A percentile compares a stretch with the other conserved stretches of the same genome.
phyloP scores from a whole-genome alignment of 768 basidiomycete species.

The Russula olivacea region DNA sequence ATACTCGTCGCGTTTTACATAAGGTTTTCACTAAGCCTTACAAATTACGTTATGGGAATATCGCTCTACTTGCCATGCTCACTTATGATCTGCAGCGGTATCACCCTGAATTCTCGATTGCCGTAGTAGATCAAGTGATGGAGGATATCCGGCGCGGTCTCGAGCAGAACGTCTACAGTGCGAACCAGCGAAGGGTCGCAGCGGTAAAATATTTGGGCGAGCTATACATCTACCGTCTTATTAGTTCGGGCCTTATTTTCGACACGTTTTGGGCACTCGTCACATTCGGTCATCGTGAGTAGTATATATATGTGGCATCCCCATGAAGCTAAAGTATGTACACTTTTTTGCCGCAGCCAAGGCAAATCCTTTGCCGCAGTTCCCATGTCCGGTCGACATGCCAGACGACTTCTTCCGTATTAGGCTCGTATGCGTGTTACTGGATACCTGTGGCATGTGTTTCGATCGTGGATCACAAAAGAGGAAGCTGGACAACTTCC shows the following conservation, averaged over 20 bases:
- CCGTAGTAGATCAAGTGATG: slow-evolving; percentile 88
- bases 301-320: not conserved
- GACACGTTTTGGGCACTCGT: slow-evolving; percentile 92
- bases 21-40: slow-evolving; percentile 96
- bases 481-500: slow-evolving; percentile 88
- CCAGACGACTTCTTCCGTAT: slow-evolving; percentile 96
- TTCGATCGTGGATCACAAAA: slow-evolving; percentile 92
- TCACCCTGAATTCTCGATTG: slow-evolving; percentile 81
- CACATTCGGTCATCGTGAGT: slow-evolving; percentile 93
- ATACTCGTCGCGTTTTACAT: slow-evolving; percentile 57
- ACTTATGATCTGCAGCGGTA: slow-evolving; percentile 93
- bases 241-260: slow-evolving; percentile 86
- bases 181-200: slow-evolving; percentile 89
- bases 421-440: slow-evolving; percentile 81
- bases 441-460: slow-evolving; percentile 97
- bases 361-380: slow-evolving; percentile 77
- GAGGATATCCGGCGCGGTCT: slow-evolving; percentile 88
- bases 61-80: slow-evolving; percentile 87
- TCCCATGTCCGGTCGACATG: slow-evolving; percentile 73
- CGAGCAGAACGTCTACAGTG: slow-evolving; percentile 92
- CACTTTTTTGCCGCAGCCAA: slow-evolving; percentile 52
- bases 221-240: slow-evolving; percentile 90
- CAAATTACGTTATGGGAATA: slow-evolving; percentile 92
- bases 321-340: not conserved
- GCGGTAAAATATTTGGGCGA: slow-evolving; percentile 95